phyloP scores from a whole-genome alignment of 169 alveolate species.

The Plasmodium reichenowi region DNA sequence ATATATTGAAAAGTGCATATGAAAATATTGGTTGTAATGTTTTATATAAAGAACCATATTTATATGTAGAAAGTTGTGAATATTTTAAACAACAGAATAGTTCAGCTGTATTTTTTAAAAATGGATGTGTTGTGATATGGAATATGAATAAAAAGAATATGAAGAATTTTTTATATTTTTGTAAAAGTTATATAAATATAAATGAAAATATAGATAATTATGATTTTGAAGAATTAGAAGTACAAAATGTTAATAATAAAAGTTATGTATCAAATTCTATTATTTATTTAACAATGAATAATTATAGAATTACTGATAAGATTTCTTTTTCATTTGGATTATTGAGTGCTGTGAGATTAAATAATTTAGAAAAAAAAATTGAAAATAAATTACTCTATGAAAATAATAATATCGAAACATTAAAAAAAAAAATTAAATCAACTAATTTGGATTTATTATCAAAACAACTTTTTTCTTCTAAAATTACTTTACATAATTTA shows the following conservation, averaged over 20 bases:
- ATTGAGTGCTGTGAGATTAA: constrained; percentile 71
- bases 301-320: constrained; percentile 69
- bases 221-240: constrained; percentile 74
- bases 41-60: constrained; percentile 73
- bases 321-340: constrained; percentile 69
- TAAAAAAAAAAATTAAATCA: constrained; percentile 71
- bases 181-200: constrained; percentile 18
- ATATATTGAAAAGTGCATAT: constrained; percentile 31
- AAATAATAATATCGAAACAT: constrained; percentile 72
- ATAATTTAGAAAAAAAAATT: constrained; percentile 74
- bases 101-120: constrained; percentile 70
- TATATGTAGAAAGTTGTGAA: constrained; percentile 75
- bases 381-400: constrained; percentile 72
- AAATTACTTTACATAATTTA: constrained; percentile 68
- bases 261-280: constrained; percentile 68
- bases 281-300: constrained; percentile 42
- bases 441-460: constrained; percentile 68
- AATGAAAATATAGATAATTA: constrained; percentile 25
- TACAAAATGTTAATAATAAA: constrained; percentile 65
- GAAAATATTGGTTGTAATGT: constrained; percentile 57
- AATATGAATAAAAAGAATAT: constrained; percentile 72
- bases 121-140: constrained; percentile 77
- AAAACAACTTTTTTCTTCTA: constrained; percentile 62
- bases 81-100: constrained; percentile 74
- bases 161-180: constrained; percentile 26